Evolutionary conservation across 2,329 filamentous ascomycete genomes (phyloP).

Genomic region (Talaromyces sp.): DNA sequence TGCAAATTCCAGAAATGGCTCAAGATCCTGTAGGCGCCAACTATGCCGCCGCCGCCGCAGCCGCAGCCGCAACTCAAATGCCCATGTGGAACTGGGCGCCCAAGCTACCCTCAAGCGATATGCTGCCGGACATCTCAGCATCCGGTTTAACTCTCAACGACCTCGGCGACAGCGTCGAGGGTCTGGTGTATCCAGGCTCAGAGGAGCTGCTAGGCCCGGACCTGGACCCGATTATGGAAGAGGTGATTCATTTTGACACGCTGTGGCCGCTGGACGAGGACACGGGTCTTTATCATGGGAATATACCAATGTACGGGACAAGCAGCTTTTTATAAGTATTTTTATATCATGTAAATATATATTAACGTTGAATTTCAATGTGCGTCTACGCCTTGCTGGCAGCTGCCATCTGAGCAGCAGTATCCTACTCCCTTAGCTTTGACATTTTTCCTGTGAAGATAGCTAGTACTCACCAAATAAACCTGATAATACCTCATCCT

Average conservation of each 20-base stretch:
- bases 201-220: slow-evolving; percentile 12
- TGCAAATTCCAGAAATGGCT: not conserved
- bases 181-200: slow-evolving; percentile 11
- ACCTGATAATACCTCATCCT: slow-evolving; percentile 37
- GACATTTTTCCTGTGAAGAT: not conserved
- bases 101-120: not conserved
- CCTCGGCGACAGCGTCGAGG: slow-evolving; percentile 12
- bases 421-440: slow-evolving; percentile 4
- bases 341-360: not conserved
- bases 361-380: not conserved
- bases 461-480: slow-evolving; percentile 27
- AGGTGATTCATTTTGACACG: slow-evolving; percentile 13
- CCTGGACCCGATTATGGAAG: slow-evolving; percentile 10
- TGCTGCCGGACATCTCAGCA: not conserved
- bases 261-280: slow-evolving; percentile 13
- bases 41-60: not conserved
- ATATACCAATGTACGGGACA: slow-evolving; percentile 14
- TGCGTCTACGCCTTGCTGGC: not conserved
- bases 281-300: slow-evolving; percentile 10
- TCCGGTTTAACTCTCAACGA: not conserved
- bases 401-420: slow-evolving; percentile 10
- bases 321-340: slow-evolving; percentile 9
- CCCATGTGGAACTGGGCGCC: slow-evolving; percentile 11
- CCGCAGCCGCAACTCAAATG: no score
- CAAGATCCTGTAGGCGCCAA: not conserved